These are phyloP conservation scores for Fusarium sp. DNA, from an alignment of 2,329 filamentous ascomycete genomes.

Conservation along the genomic window DNA sequence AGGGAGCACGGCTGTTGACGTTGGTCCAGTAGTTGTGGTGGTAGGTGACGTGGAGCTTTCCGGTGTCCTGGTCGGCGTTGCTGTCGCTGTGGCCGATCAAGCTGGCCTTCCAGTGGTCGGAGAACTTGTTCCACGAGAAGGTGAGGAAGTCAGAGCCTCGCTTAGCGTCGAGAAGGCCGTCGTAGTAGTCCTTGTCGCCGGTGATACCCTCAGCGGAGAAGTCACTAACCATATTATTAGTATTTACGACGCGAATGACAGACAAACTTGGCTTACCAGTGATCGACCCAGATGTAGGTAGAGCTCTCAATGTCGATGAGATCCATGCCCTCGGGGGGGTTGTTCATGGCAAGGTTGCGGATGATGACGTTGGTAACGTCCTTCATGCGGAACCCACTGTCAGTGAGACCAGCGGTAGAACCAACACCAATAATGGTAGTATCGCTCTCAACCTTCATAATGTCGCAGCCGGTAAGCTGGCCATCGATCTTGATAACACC, in stretches of 20 bases:
- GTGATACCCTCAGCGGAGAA: constrained; percentile 64
- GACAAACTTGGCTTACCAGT: constrained; percentile 46
- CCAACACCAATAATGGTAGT: constrained; percentile 66
- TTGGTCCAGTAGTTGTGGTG: constrained; percentile 70
- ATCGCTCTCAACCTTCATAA: constrained; percentile 62
- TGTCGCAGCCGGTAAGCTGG: constrained; percentile 56
- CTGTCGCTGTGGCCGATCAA: constrained; percentile 71
- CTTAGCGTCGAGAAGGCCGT: constrained; percentile 72
- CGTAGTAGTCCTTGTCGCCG: constrained; percentile 73
- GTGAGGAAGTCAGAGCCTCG: constrained; percentile 70
- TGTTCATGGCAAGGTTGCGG: constrained; percentile 65
- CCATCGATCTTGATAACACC: constrained; percentile 63
- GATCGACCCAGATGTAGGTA: constrained; percentile 70
- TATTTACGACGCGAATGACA: too few relatives aligned
- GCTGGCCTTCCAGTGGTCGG: constrained; percentile 71
- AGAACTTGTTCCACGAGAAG: constrained; percentile 49
- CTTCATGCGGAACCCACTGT: constrained; percentile 63
- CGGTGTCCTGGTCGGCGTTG: constrained; percentile 66
- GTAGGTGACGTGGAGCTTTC: constrained; percentile 70
- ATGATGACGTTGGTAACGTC: constrained; percentile 65
- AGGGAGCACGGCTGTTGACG: constrained; percentile 65
- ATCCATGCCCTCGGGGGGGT: constrained; percentile 62
- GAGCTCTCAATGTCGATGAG: constrained; percentile 60
- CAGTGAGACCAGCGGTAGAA: constrained; percentile 54
- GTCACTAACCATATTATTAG: constrained; percentile 55